phyloP scores from a whole-genome alignment of 495 filamentous ascomycete species.

The Elaphomyces granulatus region DNA sequence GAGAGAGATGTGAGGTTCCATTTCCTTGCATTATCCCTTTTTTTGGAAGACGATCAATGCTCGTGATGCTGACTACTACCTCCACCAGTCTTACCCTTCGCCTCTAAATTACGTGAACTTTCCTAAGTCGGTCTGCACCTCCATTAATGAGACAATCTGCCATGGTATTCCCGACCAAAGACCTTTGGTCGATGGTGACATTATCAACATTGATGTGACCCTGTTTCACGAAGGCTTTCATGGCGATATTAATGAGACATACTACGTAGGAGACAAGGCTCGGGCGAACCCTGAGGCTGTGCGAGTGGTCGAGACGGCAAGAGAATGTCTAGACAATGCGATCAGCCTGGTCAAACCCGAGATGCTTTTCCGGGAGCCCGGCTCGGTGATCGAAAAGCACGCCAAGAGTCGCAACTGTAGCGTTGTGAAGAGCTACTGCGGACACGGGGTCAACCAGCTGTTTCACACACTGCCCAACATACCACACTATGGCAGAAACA shows the following conservation, averaged over 20 bases:
- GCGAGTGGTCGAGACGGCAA: slow-evolving; percentile 69
- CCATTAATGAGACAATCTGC: slow-evolving; percentile 90
- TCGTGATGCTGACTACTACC: not conserved
- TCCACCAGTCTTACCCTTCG: slow-evolving; percentile 81
- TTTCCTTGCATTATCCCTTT: not conserved
- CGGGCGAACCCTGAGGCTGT: slow-evolving; percentile 61
- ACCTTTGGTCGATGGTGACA: slow-evolving; percentile 67
- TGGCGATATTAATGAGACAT: slow-evolving; percentile 83
- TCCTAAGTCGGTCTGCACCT: slow-evolving; percentile 96
- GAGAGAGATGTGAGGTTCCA: slow-evolving; percentile 64
- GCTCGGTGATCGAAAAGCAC: slow-evolving; percentile 72
- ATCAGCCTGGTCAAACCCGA: slow-evolving; percentile 79
- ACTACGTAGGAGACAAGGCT: slow-evolving; percentile 72
- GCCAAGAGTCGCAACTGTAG: slow-evolving; percentile 66
- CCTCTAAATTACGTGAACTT: slow-evolving; percentile 93
- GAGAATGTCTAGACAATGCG: slow-evolving; percentile 69
- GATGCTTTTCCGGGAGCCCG: slow-evolving; percentile 70
- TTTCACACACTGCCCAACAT: slow-evolving; percentile 80
- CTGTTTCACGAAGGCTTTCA: slow-evolving; percentile 81
- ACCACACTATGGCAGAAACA: slow-evolving; percentile 83
- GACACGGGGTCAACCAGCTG: slow-evolving; percentile 72
- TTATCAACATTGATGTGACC: slow-evolving; percentile 80
- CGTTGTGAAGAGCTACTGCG: slow-evolving; percentile 80
- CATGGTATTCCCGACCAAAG: slow-evolving; percentile 82
- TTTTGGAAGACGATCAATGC: not conserved